Base-by-base conservation (phyloP, 2,329 filamentous ascomycete species). In the Xenosphaeropsis pyriputrescens region DNA sequence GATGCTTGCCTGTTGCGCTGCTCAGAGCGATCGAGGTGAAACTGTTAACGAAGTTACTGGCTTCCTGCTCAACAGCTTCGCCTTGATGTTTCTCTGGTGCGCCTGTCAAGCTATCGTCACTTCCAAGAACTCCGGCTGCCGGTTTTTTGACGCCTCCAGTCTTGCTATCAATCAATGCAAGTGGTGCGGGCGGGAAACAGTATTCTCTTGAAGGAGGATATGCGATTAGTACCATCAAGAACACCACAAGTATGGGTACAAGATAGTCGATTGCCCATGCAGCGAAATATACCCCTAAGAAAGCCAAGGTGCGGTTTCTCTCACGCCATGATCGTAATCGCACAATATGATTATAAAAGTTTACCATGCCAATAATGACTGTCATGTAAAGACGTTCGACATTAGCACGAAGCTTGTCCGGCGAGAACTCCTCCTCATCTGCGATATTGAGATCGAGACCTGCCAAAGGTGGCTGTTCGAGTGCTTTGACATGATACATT, bases 311-410 rank as follows among this genome's bases (percentile, higher is more conserved):
- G 35, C 85, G 65, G 39, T 68, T 64, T 5, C 63, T 68, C 56
- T 93, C 85, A 29, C 72, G 68, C 85, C 85, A 93, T 1, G 83
- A 89, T 13, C 85, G 68, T 5, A 93, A 59, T 11, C 85, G 68
- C 2, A 72, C 78, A 43, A 88, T 67, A 42, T 93, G 85, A 50
- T 91, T 89, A 42, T 71, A 70, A 13, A 73, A 68, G 0, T 64
- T 67, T 32, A 85, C 67, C 11, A 85, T 34, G 12, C 75, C 68
- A 35, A 88, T 70, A 6, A 80, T 63, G 1, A 93, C 73, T 0
- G 79, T 84, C 68, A 85, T 86, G 54, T 93, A 93, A 9, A 91
- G 61, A 12, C 85, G 68, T 57, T 93, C 85, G 4, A 91, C 54
- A 38, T 81, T 85, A 2, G 78, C 73, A 9, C 85, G 70, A 33